phyloP scores from a whole-genome alignment of 306 rosid genomes.

The Aeschynomene evenia region DNA sequence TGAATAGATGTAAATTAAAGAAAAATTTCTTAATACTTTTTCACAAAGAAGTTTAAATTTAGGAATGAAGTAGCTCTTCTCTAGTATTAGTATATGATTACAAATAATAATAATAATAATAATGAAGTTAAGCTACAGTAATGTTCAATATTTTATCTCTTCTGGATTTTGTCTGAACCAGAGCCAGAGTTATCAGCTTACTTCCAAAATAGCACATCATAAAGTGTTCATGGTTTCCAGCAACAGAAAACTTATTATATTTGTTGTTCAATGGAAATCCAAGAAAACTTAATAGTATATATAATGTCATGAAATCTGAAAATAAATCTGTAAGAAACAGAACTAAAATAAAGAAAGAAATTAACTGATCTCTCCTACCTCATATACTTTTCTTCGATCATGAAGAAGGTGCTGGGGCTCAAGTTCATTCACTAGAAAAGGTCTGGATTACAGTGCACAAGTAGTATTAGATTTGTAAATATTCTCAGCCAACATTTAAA shows the following conservation, averaged over 20 bases:
- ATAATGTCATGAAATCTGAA: constrained; percentile 24
- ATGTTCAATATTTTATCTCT: constrained; percentile 29
- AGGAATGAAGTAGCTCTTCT: too few species aligned
- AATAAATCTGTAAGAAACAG: neutral
- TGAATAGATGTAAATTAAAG: too few species aligned
- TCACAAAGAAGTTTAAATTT: too few species aligned
- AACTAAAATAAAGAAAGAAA: constrained; percentile 5
- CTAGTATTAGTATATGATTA: constrained; percentile 12
- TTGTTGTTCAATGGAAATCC: neutral
- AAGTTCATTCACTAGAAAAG: constrained; percentile 86
- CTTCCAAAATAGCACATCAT: constrained; percentile 13
- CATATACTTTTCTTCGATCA: constrained; percentile 89
- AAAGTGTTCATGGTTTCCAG: constrained; percentile 20
- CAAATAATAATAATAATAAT: constrained; percentile 6
- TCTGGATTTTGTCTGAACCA: constrained; percentile 2
- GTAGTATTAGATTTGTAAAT: constrained; percentile 29
- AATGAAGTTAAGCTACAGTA: neutral
- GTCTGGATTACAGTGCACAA: constrained; percentile 55
- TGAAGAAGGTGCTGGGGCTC: constrained; percentile 96
- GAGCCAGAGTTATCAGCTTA: neutral
- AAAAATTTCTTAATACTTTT: too few species aligned
- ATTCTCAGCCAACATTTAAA: constrained; percentile 23
- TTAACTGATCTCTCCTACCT: constrained; percentile 52
- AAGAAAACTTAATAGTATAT: neutral
- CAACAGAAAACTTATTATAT: constrained; percentile 11